Evolutionary conservation across 2,329 filamentous ascomycete species (phyloP), one percentile per base, ranked within the genome.

Genomic region (Rhynchosporium graminicola): DNA sequence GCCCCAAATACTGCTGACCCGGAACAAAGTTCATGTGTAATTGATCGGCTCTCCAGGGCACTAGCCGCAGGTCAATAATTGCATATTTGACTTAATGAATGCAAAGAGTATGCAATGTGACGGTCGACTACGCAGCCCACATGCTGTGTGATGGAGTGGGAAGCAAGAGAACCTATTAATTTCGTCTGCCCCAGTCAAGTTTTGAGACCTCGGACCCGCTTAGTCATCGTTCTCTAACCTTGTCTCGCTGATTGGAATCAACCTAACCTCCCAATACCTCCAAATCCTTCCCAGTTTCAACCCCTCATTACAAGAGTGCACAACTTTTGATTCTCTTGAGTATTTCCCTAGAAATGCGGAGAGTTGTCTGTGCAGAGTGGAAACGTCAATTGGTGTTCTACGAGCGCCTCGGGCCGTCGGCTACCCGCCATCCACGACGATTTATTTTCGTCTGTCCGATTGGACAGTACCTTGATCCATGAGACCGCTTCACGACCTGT

Each of bases 401-500:
- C 54, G 40, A 36, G 43, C 54, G 33, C 15, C 20, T 38, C 20
- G 31, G n/a, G 56, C 43, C 45, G 38, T 42, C 56, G 33, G 56
- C 43, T 58, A 40, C 45, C n/a, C 47, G 42, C 9, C 29, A 12
- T 40, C 15, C 10, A 42, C 28, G 9, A 13, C 51, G 10, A 15
- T 6, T 20, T 36, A 10, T 10, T 28, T 15, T 15, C 48, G 6
- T 36, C 15, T 31, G 6, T 36, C 15, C 48, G 10, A 42, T 40
- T 29, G 13, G 31, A 38, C 33, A 45, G 28, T 47, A 42, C 20
- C 20, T 20, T 20, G 20, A 20, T 20, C 20, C 20, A 20, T 51
- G 28, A 28, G 46, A 36, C 12, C n/a, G 28, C 57, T 52, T 9
- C 57, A 59, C 46, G 15, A 59, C 51, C 46, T 63, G 33, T 63